A percentile compares a stretch with the other conserved stretches of the same genome.
These are phyloP conservation scores for Schizopora paradoxa DNA, from an alignment of 1,284 basidiomycete genomes.

Conservation along the genomic window DNA sequence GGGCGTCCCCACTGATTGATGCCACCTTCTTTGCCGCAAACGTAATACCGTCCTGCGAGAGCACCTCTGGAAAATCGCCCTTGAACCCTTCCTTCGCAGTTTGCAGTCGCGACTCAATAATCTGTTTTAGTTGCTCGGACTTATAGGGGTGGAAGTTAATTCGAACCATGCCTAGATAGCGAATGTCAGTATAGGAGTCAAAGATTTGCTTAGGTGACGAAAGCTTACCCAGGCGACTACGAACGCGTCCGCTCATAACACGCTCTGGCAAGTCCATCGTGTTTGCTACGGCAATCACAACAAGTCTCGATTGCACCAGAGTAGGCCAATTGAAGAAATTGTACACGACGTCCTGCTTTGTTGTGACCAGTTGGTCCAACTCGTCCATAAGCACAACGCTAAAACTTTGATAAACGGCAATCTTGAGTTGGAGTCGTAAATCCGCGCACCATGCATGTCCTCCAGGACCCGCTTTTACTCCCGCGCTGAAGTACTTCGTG, in stretches of 20 bases:
- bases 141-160: slow-evolving; percentile 95
- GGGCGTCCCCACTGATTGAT: slow-evolving; percentile 90
- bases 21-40: slow-evolving; percentile 91
- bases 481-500: slow-evolving; percentile 54
- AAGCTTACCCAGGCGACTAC: slow-evolving; percentile 79
- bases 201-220: neutral
- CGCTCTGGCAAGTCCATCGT: slow-evolving; percentile 98
- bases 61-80: slow-evolving; percentile 43
- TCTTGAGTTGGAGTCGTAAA: neutral
- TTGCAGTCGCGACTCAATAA: slow-evolving; percentile 77
- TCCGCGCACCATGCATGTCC: slow-evolving; percentile 60
- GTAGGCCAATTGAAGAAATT: slow-evolving; percentile 99
- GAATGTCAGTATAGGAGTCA: neutral
- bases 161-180: slow-evolving; percentile 75
- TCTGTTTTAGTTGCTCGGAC: slow-evolving; percentile 75
- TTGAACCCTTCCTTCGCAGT: slow-evolving; percentile 49
- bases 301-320: slow-evolving; percentile 76
- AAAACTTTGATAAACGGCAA: slow-evolving; percentile 1
- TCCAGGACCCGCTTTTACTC: slow-evolving; percentile 52
- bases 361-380: slow-evolving; percentile 91
- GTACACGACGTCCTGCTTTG: slow-evolving; percentile 97
- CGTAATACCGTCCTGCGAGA: slow-evolving; percentile 77
- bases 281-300: slow-evolving; percentile 97
- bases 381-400: slow-evolving; percentile 98
- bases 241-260: slow-evolving; percentile 86